Percentiles rank a stretch among this genome's conserved stretches.
Evolutionary conservation across 2,329 filamentous ascomycete species (phyloP).

Genomic region (Tothia fuscella): DNA sequence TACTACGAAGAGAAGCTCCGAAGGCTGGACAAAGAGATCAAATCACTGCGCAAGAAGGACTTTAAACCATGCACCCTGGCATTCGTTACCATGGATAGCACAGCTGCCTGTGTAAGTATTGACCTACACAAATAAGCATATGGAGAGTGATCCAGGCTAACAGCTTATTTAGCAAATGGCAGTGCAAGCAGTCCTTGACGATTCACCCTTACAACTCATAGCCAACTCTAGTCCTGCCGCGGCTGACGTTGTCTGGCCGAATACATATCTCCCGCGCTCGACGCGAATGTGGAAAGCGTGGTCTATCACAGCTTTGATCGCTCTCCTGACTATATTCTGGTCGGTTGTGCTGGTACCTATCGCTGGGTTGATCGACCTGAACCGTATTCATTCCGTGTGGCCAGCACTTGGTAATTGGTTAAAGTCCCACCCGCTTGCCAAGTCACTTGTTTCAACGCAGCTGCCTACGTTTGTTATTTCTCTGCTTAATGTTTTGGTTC

Average conservation of each 20-base stretch:
- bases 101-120: conserved; percentile 68
- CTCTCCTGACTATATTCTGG: conserved; percentile 77
- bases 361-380: conserved; percentile 67
- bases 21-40: conserved; percentile 63
- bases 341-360: conserved; percentile 69
- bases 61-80: conserved; percentile 73
- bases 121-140: no score
- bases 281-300: conserved; percentile 66
- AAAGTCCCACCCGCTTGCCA: conserved; percentile 53
- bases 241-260: conserved; percentile 86
- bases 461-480: conserved; percentile 78
- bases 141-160: no score
- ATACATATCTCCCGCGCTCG: conserved; percentile 71
- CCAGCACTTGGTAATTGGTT: conserved; percentile 59
- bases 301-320: conserved; percentile 73
- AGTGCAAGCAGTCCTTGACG: conserved; percentile 86
- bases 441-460: conserved; percentile 74
- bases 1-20: conserved; percentile 84
- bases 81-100: conserved; percentile 95
- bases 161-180: no score
- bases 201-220: conserved; percentile 71
- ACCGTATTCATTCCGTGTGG: conserved; percentile 62
- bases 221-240: conserved; percentile 81
- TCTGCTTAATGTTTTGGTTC: conserved; percentile 76
- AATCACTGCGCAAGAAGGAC: conserved; percentile 55